Conservation (phyloP, 768 basidiomycete genomes). For the Lactarius quietus region DNA sequence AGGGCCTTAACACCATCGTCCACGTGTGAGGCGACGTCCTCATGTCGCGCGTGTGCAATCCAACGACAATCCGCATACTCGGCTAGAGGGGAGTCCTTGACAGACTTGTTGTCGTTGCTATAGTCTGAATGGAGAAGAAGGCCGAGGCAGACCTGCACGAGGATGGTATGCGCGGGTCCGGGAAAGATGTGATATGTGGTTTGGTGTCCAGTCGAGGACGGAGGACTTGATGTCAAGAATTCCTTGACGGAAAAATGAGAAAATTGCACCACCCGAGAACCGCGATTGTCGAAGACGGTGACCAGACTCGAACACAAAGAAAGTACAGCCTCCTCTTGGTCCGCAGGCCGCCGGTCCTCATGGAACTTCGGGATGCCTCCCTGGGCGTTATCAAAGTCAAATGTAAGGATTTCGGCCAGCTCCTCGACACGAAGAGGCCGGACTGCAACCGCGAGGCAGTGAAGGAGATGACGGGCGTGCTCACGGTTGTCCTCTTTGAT, state of each 20-base stretch:
- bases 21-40: background rate
- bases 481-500: constrained; percentile 3
- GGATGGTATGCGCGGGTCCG: background rate
- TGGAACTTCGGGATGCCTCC: constrained; percentile 1
- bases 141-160: background rate
- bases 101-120: background rate
- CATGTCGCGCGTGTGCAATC: background rate
- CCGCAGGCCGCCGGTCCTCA: constrained; percentile 1
- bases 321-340: background rate
- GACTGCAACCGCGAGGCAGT: constrained; percentile 3
- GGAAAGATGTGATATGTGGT: background rate
- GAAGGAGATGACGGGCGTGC: constrained; percentile 7
- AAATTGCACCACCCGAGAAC: constrained; percentile 10
- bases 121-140: background rate
- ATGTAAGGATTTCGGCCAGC: constrained; percentile 11
- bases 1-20: background rate
- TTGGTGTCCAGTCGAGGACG: background rate
- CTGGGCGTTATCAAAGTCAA: constrained; percentile 5
- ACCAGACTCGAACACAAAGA: constrained; percentile 14
- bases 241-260: constrained; percentile 16
- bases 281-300: background rate
- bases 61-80: background rate
- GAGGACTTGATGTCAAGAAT: constrained; percentile 4
- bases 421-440: background rate
- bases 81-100: background rate